Evolutionary conservation across 768 basidiomycete genomes (phyloP), one percentile per base, ranked within the genome.

Genomic region (Rhodotorula babjevae): DNA sequence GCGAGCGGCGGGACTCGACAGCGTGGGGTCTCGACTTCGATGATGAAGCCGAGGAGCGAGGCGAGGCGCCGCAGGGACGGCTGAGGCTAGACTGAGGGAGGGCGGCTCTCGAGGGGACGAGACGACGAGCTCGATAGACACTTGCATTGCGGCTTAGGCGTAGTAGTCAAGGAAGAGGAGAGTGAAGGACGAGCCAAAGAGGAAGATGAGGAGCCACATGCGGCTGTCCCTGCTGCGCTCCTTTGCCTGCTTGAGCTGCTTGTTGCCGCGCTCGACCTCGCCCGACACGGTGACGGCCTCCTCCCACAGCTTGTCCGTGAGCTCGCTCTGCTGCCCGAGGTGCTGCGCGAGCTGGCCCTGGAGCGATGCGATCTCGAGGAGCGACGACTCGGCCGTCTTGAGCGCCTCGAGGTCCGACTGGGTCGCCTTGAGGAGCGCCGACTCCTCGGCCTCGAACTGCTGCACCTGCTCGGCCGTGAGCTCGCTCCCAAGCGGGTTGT

Each of bases 121-220:
- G 6, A 50, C 25, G 19, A 47, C 46, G 49, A 25, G 44, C 44
- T 46, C 44, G 18, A 46, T 18, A 8, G 9, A 23, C 49, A 16
- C 21, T 16, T 47, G 23, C 47, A 49, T 19, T 52, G 23, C 23
- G 23, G 23, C 2, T 46, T 31, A 62, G 14, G 64, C 46, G 36
- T 96, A 97, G 82, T 89, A 89, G 81, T 98, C 93, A 77, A 98
- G 82, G 85, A 97, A 99, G 58, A 99, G 83, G 74, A 99, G 81
- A 61, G 92, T 92, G 76, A 96, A 81, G 81, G 90, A 92, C 15
- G 95, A 93, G 27, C 94, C 92, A 53, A 98, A 83, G 67, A 99
- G 85, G 82, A 99, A 97, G 31, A 96, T 83, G 53, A 99, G 83
- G 75, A 99, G 86, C 82, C 92, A 98, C 75, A 93, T 83, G 80